These are phyloP conservation scores for Aschersonia sp. DNA, from an alignment of 2,329 filamentous ascomycete genomes.

Conservation along the genomic window DNA sequence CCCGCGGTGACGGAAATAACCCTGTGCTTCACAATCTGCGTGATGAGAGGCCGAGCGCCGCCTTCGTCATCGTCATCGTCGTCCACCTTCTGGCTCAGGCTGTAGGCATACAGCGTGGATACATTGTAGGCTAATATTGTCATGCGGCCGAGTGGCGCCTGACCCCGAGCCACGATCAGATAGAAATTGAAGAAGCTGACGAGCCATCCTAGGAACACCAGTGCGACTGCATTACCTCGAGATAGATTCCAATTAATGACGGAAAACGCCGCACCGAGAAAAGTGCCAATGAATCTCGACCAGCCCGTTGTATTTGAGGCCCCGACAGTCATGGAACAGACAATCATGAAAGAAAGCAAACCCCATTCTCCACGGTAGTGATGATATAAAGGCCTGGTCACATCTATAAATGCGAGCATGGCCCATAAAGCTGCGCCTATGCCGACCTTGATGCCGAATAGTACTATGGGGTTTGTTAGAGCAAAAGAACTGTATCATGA, in stretches of 20 bases:
- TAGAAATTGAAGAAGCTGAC: slow-evolving; percentile 71
- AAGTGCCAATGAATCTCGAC: slow-evolving; percentile 68
- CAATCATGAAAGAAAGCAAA: slow-evolving; percentile 87
- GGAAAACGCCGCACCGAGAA: slow-evolving; percentile 60
- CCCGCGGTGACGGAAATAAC: slow-evolving; percentile 69
- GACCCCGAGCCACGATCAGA: slow-evolving; percentile 64
- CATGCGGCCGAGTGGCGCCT: slow-evolving; percentile 76
- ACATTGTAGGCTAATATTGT: slow-evolving; percentile 90
- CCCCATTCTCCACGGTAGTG: slow-evolving; percentile 91
- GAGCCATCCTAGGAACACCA: slow-evolving; percentile 64
- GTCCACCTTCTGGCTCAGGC: slow-evolving; percentile 58
- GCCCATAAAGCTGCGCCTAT: slow-evolving; percentile 73
- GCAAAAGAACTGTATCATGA: neutral
- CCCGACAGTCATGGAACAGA: slow-evolving; percentile 88
- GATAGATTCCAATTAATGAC: slow-evolving; percentile 62
- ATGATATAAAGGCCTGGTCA: slow-evolving; percentile 60
- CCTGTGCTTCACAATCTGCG: slow-evolving; percentile 71
- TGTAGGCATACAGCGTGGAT: slow-evolving; percentile 80
- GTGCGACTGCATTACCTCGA: slow-evolving; percentile 51
- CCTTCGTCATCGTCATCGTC: slow-evolving; percentile 70
- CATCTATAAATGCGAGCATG: slow-evolving; percentile 63
- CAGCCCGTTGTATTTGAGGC: slow-evolving; percentile 80
- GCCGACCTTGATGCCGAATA: slow-evolving; percentile 79
- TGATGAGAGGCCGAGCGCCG: slow-evolving; percentile 63
- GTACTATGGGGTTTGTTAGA: slow-evolving; percentile 18